Base-by-base conservation (phyloP, 176 grass and related monocot species). In the Panicum miliaceum region DNA sequence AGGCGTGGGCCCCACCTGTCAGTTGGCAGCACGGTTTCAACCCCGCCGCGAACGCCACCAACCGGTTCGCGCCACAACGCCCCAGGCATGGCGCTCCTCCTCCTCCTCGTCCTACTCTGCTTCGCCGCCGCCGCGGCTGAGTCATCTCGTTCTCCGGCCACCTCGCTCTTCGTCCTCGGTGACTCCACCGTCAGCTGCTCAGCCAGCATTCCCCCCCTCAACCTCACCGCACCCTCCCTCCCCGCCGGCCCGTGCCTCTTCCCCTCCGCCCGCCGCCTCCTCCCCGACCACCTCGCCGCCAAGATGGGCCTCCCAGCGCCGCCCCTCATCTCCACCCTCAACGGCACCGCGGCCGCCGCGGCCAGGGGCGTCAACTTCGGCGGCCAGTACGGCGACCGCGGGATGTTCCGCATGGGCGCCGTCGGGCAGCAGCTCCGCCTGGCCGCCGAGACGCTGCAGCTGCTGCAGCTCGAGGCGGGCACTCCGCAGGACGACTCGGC, bases 361-460 rank as follows among this genome's bases (percentile, higher is more conserved):
- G 51, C 72, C 2, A 58, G n/a, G 5, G 87, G 90, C 53, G 82
- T 91, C 69, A 94, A 92, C 85, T 94, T 92, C 12, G 90, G 87
- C 41, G 82, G 84, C 2, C 11, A 60, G 26, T 64, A 76, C 19
- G 89, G 76, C 27, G 73, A 63, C 34, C 45, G 68, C 27, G 40
- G 68, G 42, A 22, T 81, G 34, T 85, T 92, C 87, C 64, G 69
- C 77, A n/a, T 77, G 50, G 59, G 83, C 73, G 66, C 70, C 62
- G 78, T 92, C 35, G 86, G 84, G 15, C 81, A 82, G 77, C 89
- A 94, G 84, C 67, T 92, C 22, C 85, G 90, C 4, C 74, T 90
- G 45, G 90, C 88, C 25, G 76, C 82, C 41, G 92, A 94, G 89
- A 91, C 78, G 70, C 77, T 94, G 69, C 92, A 91, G 85, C 60